Evolutionary conservation across 2,329 filamentous ascomycete genomes (phyloP), one percentile per base, ranked within the genome.

Genomic region (Eurotiales sp.): DNA sequence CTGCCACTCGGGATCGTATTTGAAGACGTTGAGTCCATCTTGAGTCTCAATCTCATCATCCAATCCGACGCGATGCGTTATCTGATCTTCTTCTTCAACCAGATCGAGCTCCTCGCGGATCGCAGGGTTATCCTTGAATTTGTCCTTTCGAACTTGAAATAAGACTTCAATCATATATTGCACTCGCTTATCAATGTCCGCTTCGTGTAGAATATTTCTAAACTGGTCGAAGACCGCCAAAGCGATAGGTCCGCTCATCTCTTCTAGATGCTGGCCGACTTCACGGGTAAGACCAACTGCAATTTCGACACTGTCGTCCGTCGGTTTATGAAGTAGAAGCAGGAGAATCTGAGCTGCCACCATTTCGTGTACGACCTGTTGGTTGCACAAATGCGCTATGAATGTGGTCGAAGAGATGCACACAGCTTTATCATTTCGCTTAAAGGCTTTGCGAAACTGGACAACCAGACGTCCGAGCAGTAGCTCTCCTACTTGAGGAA

Each of bases 161-260:
- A 99, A 74, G 5, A 97, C 93, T 69, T 99, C 93, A 52, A 99
- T 92, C 88, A 96, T 96, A 72, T 97, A 99, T 72, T 99, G 93
- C n/a, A 92, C 91, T 58, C 93, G 82, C 77, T 96, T 96, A 66
- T 97, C 92, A 67, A 99, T 96, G 64, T 93, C 91, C 40, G 90
- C 90, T 70, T 99, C 93, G 73, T 99, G 92, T 8, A 99, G 76
- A 57, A 97, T 96, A 61, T 87, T 92, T 61, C 93, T 79, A 76
- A 99, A 95, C 69, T 96, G 91, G 64, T 99, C 93, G 65, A 95
- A 99, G 7, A 99, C 90, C 21, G 87, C 88, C 58, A 92, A 82
- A 25, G 90, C 85, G 62, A 97, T 95, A 10, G 88, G 81, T 1
- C 85, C 81, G 65, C 89, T 95, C 90, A 97, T 96, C 67, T 96